phyloP scores from a whole-genome alignment of 768 basidiomycete genomes.

The Mycena crocata region DNA sequence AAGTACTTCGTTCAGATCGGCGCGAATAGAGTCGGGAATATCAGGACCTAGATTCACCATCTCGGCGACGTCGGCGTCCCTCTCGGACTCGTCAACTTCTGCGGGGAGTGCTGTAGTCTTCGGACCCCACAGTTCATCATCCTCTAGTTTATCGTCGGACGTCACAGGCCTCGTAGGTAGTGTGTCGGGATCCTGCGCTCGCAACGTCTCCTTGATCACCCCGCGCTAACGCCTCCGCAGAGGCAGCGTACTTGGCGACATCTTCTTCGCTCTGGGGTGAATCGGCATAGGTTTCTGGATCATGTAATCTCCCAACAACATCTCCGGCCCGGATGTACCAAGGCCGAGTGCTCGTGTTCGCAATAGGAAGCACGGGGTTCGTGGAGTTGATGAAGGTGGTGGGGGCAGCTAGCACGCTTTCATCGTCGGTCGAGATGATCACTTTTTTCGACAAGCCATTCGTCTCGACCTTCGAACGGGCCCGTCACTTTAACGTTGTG shows the following conservation, averaged over 20 bases:
- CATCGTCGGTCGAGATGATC: constrained; percentile 9
- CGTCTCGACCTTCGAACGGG: not conserved
- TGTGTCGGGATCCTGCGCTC: not conserved
- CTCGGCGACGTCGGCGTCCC: too few species aligned
- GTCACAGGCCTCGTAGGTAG: too few species aligned
- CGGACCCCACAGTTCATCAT: too few species aligned
- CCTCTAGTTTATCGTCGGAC: too few species aligned
- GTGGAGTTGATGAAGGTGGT: constrained; percentile 8
- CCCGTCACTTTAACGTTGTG: not conserved
- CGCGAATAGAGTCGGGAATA: too few species aligned
- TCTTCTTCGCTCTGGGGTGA: not conserved
- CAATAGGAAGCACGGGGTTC: too few species aligned
- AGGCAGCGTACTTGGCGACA: not conserved
- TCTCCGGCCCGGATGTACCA: not conserved
- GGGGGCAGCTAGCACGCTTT: not conserved
- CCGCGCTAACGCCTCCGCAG: not conserved
- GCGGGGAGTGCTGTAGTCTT: too few species aligned
- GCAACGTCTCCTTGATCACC: too few species aligned
- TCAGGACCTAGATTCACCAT: too few species aligned
- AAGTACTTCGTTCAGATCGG: too few species aligned
- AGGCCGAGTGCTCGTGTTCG: too few species aligned
- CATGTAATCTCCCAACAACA: not conserved
- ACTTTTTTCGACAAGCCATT: constrained; percentile 1
- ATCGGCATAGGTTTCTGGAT: not conserved
- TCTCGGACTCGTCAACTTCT: too few species aligned